Evolutionary conservation across 73 alveolate genomes (phyloP).

Genomic region (Blepharisma stoltei): DNA sequence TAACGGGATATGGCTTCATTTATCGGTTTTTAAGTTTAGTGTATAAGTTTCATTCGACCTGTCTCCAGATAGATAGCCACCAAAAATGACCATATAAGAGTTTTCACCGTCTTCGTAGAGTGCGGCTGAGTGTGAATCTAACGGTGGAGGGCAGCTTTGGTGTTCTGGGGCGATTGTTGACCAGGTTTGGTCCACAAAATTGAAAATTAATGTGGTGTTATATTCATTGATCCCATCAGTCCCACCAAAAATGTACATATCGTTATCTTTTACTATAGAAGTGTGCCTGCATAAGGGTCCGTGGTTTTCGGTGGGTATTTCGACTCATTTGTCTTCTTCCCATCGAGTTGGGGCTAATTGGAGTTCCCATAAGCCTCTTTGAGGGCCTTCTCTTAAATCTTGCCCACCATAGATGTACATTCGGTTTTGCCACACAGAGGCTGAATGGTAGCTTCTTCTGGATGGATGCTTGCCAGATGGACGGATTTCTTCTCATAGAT

Average conservation of each 20-base stretch:
- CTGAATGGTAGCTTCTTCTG: conserved; percentile 58
- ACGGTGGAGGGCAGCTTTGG: not conserved
- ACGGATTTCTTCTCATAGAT: too few relatives aligned
- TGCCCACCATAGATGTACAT: conserved; percentile 47
- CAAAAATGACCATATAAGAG: conserved; percentile 41
- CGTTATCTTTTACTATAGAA: conserved; percentile 41
- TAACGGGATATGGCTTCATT: conserved; percentile 38
- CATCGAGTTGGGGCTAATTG: conserved; percentile 33
- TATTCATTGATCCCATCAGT: conserved; percentile 45
- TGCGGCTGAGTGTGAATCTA: conserved; percentile 45
- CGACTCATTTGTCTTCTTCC: conserved; percentile 46
- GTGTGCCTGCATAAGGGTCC: conserved; percentile 35
- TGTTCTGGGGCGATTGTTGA: too few relatives aligned
- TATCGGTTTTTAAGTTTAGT: conserved; percentile 37
- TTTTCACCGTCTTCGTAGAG: conserved; percentile 23
- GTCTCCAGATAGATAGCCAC: conserved; percentile 52
- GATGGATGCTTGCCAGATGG: conserved; percentile 44
- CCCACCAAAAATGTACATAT: conserved; percentile 56
- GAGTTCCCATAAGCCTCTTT: conserved; percentile 41
- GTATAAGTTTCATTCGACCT: conserved; percentile 35
- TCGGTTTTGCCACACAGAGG: conserved; percentile 41
- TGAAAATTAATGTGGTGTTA: not conserved
- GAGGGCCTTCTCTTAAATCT: conserved; percentile 59
- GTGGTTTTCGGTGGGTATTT: conserved; percentile 41
- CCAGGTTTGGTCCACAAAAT: too few relatives aligned